Conservation (phyloP, 192 early-diverging fungal genomes). For the Coemansia brasiliensis region DNA sequence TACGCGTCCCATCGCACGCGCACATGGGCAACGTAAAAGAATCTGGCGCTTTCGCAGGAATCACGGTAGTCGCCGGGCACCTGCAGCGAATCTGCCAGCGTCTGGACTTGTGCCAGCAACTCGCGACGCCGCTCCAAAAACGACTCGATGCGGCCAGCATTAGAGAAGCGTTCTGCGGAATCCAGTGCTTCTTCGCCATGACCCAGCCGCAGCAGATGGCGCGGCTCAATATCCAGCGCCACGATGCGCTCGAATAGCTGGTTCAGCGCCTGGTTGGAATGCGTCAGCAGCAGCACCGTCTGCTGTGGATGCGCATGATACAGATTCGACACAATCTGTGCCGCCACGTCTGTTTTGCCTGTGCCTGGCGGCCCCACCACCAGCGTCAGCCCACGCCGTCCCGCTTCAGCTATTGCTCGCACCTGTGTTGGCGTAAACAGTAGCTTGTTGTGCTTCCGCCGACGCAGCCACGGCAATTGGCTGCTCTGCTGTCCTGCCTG, state of each 20-base stretch:
- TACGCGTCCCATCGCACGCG: slow-evolving; percentile 74
- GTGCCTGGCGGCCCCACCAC: slow-evolving; percentile 98
- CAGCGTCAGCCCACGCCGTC: slow-evolving; percentile 83
- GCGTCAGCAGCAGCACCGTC: slow-evolving; percentile 90
- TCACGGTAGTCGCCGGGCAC: slow-evolving; percentile 84
- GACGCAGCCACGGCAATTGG: slow-evolving; percentile 63
- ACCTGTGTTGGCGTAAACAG: slow-evolving; percentile 85
- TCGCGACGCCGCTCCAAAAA: slow-evolving; percentile 79
- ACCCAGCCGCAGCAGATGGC: slow-evolving; percentile 92
- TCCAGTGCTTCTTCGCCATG: slow-evolving; percentile 92
- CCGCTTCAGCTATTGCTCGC: slow-evolving; percentile 84
- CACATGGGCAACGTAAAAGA: slow-evolving; percentile 85
- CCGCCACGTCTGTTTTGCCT: slow-evolving; percentile 97
- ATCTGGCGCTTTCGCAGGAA: slow-evolving; percentile 89
- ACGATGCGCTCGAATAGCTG: slow-evolving; percentile 98
- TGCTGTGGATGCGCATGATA: slow-evolving; percentile 90
- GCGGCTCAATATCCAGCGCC: slow-evolving; percentile 84
- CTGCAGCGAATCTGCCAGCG: slow-evolving; percentile 70
- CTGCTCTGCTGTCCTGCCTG: slow-evolving; percentile 53
- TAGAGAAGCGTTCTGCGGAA: slow-evolving; percentile 78
- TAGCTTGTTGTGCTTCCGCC: slow-evolving; percentile 71
- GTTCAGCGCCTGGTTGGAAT: slow-evolving; percentile 98
- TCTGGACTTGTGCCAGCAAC: slow-evolving; percentile 75
- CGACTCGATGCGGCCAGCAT: slow-evolving; percentile 91
- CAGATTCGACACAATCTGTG: slow-evolving; percentile 92